Base-by-base conservation (phyloP, 306 rosid genomes). In the Cicer cuneatum region DNA sequence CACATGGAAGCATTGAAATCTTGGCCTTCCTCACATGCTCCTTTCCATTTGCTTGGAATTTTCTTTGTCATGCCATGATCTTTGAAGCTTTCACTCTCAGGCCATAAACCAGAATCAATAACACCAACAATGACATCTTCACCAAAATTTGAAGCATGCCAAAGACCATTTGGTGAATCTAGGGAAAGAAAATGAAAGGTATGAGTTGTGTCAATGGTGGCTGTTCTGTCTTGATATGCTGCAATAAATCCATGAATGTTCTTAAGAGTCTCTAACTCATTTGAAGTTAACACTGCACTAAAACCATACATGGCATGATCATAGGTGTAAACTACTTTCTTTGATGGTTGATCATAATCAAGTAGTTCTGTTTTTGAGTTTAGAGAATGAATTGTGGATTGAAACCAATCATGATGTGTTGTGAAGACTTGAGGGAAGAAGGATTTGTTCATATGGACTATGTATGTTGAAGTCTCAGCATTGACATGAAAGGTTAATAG, bases 361-460 rank as follows among this genome's bases (percentile, higher is more conserved):
- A 11, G 39, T 10, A 10, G 0, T 56, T 13, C 2, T 39, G 64
- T 49, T 64, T 62, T 8, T 9, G 75, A 39, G 7, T 76, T 76
- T n/a, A 42, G 33, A 69, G 80, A 59, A 33, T 66, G 7, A 52
- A 82, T 14, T 38, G 46, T 65, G 56, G 84, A 79, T 2, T 45
- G 24, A 40, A 75, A 75, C 87, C 76, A 83, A 21, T 57, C 47
- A 38, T 19, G 68, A 58, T 71, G 82, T 10, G 66, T 58, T 1
- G 63, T 41, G 52, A 83, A 83, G 6, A 54, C 53, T 1, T 64
- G 33, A 11, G 83, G 83, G 65, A 75, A 74, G 12, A 11, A 10
- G 66, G 78, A 63, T 58, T 78, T 69, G 64, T 69, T 64, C 83
- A 83, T 69, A 33, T 78, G 86, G 59, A 78, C 68, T 61, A 82